Conservation (phyloP, 169 alveolate genomes). For the Blepharisma undulans region DNA sequence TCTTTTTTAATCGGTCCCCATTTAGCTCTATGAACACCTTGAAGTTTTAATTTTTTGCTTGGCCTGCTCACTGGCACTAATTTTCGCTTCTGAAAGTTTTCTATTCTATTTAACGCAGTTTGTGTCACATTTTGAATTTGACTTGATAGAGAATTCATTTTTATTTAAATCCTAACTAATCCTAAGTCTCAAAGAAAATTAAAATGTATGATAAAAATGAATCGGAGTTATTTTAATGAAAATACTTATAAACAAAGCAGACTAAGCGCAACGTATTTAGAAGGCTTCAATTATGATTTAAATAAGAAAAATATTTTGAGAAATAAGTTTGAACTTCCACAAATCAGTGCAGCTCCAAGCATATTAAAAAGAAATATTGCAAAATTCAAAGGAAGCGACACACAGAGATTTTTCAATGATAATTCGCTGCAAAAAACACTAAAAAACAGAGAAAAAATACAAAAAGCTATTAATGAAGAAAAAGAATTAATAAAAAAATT, state of each 20-base stretch:
- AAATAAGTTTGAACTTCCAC: not conserved
- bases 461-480: not conserved
- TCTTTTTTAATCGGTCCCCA: not conserved
- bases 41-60: not conserved
- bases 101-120: not conserved
- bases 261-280: not conserved
- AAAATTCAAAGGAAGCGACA: not conserved
- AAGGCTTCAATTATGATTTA: not conserved
- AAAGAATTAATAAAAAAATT: not conserved
- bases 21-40: not conserved
- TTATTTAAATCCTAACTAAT: not conserved
- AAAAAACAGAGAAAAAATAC: not conserved
- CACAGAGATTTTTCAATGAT: not conserved
- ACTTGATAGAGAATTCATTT: not conserved
- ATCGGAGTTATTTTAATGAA: not conserved
- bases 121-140: not conserved
- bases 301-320: not conserved
- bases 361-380: not conserved
- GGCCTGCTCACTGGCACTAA: not conserved
- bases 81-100: not conserved
- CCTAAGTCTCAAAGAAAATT: not conserved
- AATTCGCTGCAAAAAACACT: not conserved
- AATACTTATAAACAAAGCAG: not conserved
- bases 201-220: not conserved
- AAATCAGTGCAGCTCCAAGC: not conserved